These are phyloP conservation scores for Gossypium australe DNA, from an alignment of 345 rosid species.

Conservation along the genomic window DNA sequence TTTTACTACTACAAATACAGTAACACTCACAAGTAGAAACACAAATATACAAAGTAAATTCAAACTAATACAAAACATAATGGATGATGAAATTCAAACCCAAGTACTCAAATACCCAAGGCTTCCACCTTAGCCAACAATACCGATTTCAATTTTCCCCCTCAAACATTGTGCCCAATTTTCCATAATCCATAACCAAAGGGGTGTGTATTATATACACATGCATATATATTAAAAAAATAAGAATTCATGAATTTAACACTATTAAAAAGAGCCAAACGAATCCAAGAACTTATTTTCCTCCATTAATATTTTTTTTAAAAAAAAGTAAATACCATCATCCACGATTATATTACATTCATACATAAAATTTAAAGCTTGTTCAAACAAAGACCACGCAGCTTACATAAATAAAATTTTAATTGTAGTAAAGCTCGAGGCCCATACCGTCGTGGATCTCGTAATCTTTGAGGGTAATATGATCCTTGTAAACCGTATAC, in stretches of 20 bases:
- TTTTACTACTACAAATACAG: too few species aligned
- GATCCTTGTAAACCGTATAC: conserved; percentile 48
- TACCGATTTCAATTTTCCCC: too few species aligned
- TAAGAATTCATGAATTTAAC: neutral
- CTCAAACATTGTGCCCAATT: too few species aligned
- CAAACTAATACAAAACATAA: too few species aligned
- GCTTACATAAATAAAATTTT: neutral
- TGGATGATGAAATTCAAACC: too few species aligned
- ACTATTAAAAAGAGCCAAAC: neutral
- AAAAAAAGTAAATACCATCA: neutral
- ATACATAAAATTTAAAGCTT: neutral
- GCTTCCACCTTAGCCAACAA: too few species aligned
- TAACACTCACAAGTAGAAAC: too few species aligned
- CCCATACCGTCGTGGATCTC: conserved; percentile 86
- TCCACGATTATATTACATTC: neutral
- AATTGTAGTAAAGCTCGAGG: conserved; percentile 71
- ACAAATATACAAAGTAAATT: too few species aligned
- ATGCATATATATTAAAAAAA: too few species aligned
- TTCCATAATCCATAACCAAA: too few species aligned
- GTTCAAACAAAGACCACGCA: neutral
- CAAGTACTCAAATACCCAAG: too few species aligned
- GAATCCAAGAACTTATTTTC: neutral
- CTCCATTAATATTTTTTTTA: neutral
- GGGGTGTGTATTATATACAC: too few species aligned
- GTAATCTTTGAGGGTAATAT: conserved; percentile 71